Evolutionary conservation across 441 rosid species (phyloP).

Genomic region (Lepidium campestre): DNA sequence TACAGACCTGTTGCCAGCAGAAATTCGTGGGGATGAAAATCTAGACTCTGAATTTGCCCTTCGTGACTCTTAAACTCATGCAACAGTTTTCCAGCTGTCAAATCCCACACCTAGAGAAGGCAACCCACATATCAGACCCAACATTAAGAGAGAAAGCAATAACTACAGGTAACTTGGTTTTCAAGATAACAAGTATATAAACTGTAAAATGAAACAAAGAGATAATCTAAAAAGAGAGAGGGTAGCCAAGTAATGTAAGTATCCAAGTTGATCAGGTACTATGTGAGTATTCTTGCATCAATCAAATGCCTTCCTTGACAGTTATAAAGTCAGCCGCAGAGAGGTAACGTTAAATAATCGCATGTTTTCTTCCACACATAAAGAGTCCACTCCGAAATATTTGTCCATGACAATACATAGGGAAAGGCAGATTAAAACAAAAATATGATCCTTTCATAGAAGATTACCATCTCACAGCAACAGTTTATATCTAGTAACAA

Average conservation of each 20-base stretch:
- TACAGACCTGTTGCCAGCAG: conserved; percentile 85
- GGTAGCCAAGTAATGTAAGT: background rate
- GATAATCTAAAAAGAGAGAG: background rate
- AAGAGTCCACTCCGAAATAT: background rate
- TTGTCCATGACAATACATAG: background rate
- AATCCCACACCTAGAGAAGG: conserved; percentile 81
- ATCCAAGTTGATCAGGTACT: background rate
- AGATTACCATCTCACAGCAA: background rate
- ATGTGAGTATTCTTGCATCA: background rate
- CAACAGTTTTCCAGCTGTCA: conserved; percentile 98
- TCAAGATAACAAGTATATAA: background rate
- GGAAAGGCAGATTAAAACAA: background rate
- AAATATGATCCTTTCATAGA: background rate
- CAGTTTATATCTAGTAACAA: background rate
- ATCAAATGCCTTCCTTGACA: background rate
- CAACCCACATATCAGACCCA: background rate
- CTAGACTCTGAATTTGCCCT: conserved; percentile 90
- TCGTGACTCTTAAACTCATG: conserved; percentile 94
- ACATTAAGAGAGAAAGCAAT: background rate
- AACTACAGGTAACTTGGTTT: background rate
- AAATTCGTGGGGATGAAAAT: conserved; percentile 97
- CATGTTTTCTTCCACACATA: conserved; percentile 1
- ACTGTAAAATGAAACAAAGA: background rate
- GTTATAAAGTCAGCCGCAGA: background rate
- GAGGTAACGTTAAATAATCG: background rate